Evolutionary conservation across 768 basidiomycete species (phyloP).

Genomic region (Phlebiopsis flavidoalba): DNA sequence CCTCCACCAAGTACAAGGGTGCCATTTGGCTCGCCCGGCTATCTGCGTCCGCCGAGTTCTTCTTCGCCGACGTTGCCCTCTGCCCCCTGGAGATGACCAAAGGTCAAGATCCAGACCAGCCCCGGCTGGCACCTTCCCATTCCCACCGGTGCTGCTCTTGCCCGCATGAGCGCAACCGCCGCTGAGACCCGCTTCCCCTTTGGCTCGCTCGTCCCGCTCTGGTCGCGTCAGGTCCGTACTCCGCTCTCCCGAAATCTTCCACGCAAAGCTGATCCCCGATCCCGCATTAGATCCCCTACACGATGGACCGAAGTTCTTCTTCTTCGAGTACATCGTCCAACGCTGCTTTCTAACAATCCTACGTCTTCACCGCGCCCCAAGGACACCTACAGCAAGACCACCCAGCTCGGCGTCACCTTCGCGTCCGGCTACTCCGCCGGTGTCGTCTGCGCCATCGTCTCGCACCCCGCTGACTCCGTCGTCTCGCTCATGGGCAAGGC

Average conservation of each 20-base stretch:
- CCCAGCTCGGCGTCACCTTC: constrained; percentile 87
- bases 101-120: constrained; percentile 87
- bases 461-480: constrained; percentile 92
- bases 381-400: constrained; percentile 71
- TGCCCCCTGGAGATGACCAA: constrained; percentile 94
- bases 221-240: constrained; percentile 73
- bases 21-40: constrained; percentile 84
- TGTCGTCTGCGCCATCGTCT: constrained; percentile 93
- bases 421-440: constrained; percentile 91
- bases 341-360: constrained; percentile 84
- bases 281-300: constrained; percentile 79
- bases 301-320: constrained; percentile 99
- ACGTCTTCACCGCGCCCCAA: constrained; percentile 80
- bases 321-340: constrained; percentile 88
- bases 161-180: constrained; percentile 63
- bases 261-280: background rate
- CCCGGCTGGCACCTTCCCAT: constrained; percentile 72
- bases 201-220: constrained; percentile 79
- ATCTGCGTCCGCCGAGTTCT: constrained; percentile 83
- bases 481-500: constrained; percentile 93
- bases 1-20: constrained; percentile 75
- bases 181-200: constrained; percentile 79
- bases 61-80: constrained; percentile 94
- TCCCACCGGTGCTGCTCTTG: constrained; percentile 63
- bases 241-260: background rate